Percentiles rank a stretch among this genome's conserved stretches.
Conservation (phyloP, 129 eudicot species). For the Lactuca saligna region DNA sequence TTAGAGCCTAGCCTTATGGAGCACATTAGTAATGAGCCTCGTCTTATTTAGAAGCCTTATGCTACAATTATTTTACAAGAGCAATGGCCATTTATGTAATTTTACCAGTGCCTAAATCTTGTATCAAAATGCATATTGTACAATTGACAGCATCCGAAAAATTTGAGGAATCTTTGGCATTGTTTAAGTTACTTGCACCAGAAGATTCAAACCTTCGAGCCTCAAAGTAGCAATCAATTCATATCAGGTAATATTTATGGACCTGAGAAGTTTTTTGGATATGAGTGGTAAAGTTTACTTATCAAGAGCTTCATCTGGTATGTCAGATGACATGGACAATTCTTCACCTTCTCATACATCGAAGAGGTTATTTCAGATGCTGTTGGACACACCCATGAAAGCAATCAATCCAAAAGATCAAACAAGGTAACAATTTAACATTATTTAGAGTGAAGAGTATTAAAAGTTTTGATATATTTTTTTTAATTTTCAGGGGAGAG, state of each 20-base stretch:
- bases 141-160: constrained; percentile 97
- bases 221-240: constrained; percentile 98
- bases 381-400: constrained; percentile 44
- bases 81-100: neutral
- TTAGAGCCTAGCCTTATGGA: too few relatives aligned
- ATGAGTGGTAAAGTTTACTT: constrained; percentile 55
- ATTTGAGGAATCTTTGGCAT: constrained; percentile 94
- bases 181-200: constrained; percentile 90
- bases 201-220: constrained; percentile 99
- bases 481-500: constrained; percentile 61
- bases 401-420: too few relatives aligned
- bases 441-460: too few relatives aligned
- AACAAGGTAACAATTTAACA: constrained; percentile 49
- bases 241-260: constrained; percentile 68
- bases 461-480: constrained; percentile 11
- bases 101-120: constrained; percentile 11
- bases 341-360: constrained; percentile 47
- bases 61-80: constrained; percentile 66
- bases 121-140: constrained; percentile 61
- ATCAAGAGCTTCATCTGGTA: constrained; percentile 75
- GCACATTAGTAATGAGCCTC: too few relatives aligned
- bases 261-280: constrained; percentile 71
- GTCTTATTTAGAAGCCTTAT: constrained; percentile 80
- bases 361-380: constrained; percentile 94
- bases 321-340: constrained; percentile 90